Base-by-base conservation (phyloP, 331 rosid genomes). In the Malus hybrid region DNA sequence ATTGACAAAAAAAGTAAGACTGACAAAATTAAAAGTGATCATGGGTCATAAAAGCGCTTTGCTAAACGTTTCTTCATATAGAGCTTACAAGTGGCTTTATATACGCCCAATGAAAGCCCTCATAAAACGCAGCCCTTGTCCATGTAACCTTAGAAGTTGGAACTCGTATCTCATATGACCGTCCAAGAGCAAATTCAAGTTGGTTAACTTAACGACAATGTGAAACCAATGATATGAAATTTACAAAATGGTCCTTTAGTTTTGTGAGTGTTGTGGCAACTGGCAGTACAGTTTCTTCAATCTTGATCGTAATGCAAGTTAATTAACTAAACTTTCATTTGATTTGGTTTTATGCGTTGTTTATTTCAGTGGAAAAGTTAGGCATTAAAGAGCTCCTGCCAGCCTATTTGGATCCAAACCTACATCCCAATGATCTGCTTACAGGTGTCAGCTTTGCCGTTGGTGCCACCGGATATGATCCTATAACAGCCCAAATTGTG, bases 401-500 rank as follows among this genome's bases (percentile, higher is more conserved):
- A 5, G 78, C 96, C 11, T 92, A 85, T 70, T 60, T 85, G 74
- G 90, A 88, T 71, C 87, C 89, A 28, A 76, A 76, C 27, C 66
- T 90, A 4, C 24, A 50, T 5, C 73, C 78, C 0, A 62, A 16
- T 42, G 96, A 90, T 24, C 70, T 92, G 39, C 67, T 44, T 22
- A 88, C 91, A 0, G 94, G 96, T 6, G 96, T 92, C 6, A 73
- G 83, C 80, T 92, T 92, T 48, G 97, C 89, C 44, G 85, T 90
- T 0, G 89, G 94, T 42, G 92, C 88, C 2, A 69, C 90, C 1
- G 94, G 96, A 34, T 92, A 31, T 18, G 97, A 92, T 61, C 84
- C 89, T 52, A 60, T 87, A 39, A 90, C 96, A 0, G 44, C 92
- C 2, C 18, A 71, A 83, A 7, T 79, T 16, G 72, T 81, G 83